phyloP scores from a whole-genome alignment of 805 yeast species.

The Zygoascus biomembranicola region DNA sequence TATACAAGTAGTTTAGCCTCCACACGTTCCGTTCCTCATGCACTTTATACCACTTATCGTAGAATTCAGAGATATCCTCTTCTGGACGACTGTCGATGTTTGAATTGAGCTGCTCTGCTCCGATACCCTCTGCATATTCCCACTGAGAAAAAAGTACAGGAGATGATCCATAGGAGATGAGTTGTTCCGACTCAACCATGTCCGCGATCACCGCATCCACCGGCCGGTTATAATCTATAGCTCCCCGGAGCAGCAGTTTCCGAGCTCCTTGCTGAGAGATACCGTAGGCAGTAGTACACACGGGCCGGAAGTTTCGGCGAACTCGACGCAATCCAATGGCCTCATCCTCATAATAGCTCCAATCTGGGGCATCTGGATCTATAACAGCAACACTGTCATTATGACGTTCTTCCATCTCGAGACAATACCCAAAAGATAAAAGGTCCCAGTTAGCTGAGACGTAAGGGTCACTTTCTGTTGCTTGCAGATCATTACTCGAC shows the following conservation, averaged over 20 bases:
- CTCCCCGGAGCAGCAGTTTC: slow-evolving; percentile 10
- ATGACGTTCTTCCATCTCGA: background rate
- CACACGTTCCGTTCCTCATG: slow-evolving; percentile 10
- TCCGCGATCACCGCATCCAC: slow-evolving; percentile 9
- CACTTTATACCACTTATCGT: slow-evolving; percentile 5
- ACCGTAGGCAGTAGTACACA: slow-evolving; percentile 11
- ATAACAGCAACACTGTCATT: background rate
- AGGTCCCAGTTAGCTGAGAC: slow-evolving; percentile 8
- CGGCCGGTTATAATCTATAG: slow-evolving; percentile 7
- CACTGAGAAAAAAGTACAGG: slow-evolving; percentile 10
- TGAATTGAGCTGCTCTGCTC: slow-evolving; percentile 5
- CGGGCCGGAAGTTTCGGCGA: slow-evolving; percentile 3
- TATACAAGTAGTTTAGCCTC: slow-evolving; percentile 3
- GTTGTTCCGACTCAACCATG: background rate
- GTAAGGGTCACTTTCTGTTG: slow-evolving; percentile 10
- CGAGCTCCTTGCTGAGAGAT: slow-evolving; percentile 8
- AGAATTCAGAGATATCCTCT: background rate
- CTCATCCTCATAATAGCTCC: slow-evolving; percentile 2
- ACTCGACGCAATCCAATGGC: slow-evolving; percentile 3
- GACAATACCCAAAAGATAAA: slow-evolving; percentile 5
- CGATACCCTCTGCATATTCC: slow-evolving; percentile 8
- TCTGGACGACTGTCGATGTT: slow-evolving; percentile 4
- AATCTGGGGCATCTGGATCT: slow-evolving; percentile 5
- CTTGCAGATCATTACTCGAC: background rate
- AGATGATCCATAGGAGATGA: slow-evolving; percentile 5